Percentiles rank a stretch among this genome's conserved stretches.
These are phyloP conservation scores for Lodderomyces orthopsilosis DNA, from an alignment of 1,139 yeast genomes.

Conservation along the genomic window DNA sequence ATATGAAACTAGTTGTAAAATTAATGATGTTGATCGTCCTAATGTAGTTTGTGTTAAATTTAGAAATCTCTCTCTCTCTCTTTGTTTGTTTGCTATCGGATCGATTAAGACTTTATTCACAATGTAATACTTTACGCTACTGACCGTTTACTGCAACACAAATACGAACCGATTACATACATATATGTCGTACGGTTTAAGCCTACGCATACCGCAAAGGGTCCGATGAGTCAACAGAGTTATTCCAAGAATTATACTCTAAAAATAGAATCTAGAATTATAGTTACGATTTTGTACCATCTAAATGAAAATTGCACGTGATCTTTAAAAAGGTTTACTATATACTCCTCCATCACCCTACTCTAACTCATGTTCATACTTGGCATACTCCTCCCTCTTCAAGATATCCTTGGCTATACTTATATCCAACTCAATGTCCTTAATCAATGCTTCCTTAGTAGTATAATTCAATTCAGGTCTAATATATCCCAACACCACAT, in stretches of 20 bases:
- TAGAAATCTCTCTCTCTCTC: background rate
- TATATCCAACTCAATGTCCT: slow-evolving; percentile 81
- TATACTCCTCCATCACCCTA: background rate
- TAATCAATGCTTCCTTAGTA: slow-evolving; percentile 79
- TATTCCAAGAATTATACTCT: background rate
- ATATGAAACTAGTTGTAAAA: no score
- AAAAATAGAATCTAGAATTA: background rate
- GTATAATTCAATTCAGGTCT: slow-evolving; percentile 90
- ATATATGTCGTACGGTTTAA: no score
- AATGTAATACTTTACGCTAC: no score
- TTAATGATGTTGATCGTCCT: no score
- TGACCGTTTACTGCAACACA: background rate
- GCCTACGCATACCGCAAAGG: no score
- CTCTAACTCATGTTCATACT: slow-evolving; percentile 11
- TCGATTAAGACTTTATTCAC: background rate
- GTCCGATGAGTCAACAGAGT: background rate
- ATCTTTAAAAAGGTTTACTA: background rate
- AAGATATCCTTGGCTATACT: slow-evolving; percentile 58
- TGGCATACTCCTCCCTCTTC: slow-evolving; percentile 19
- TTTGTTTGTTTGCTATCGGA: background rate
- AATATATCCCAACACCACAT: slow-evolving; percentile 79
- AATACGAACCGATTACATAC: background rate
- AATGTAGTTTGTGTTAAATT: background rate
- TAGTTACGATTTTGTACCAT: background rate
- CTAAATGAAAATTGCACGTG: background rate